Evolutionary conservation across 192 early-diverging fungal species (phyloP).

Genomic region (Ambispora gerdemannii): DNA sequence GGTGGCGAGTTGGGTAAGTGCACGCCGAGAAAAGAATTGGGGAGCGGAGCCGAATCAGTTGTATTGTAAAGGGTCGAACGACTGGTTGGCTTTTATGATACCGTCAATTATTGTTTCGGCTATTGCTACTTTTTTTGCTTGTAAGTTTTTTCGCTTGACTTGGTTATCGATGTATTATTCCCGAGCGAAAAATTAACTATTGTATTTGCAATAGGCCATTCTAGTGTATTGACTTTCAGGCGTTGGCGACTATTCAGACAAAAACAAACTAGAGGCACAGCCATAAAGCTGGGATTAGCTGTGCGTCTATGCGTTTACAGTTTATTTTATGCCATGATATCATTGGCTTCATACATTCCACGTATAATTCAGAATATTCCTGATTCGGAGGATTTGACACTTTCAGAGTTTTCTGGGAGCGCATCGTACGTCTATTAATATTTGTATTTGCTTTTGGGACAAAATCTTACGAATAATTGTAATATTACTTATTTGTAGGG

Average conservation of each 20-base stretch:
- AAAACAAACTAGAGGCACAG: neutral
- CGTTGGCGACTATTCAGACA: constrained; percentile 5
- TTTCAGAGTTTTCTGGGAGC: neutral
- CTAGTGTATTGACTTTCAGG: neutral
- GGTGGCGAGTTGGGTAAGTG: neutral
- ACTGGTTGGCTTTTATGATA: neutral
- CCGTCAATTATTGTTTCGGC: neutral
- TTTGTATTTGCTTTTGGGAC: too few relatives aligned
- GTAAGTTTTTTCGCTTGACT: neutral
- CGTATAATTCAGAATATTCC: neutral
- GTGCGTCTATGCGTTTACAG: constrained; percentile 6
- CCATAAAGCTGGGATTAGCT: constrained; percentile 3
- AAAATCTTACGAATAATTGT: too few relatives aligned
- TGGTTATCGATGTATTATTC: neutral
- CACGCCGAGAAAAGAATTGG: neutral
- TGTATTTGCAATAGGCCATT: neutral
- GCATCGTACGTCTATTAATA: neutral
- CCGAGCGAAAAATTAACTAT: neutral
- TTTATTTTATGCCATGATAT: neutral
- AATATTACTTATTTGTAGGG: too few relatives aligned
- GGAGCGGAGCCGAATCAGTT: neutral
- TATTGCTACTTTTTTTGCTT: neutral
- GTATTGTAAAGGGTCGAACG: neutral
- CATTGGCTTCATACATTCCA: neutral
- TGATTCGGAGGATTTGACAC: neutral